Conservation (phyloP, 768 basidiomycete species). For the Xerocomellus chrysenteron region DNA sequence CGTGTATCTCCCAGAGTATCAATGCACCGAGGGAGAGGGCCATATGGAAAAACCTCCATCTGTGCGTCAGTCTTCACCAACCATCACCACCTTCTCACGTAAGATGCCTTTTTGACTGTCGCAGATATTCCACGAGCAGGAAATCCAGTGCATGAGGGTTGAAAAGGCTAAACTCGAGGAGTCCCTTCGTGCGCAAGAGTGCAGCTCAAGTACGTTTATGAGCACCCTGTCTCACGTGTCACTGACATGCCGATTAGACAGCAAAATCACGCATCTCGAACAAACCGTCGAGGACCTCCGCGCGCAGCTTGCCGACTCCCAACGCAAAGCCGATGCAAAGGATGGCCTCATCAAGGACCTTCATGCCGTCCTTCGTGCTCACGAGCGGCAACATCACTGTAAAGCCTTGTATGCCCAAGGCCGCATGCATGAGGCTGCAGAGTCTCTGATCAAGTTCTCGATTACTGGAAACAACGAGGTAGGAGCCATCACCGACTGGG, state of each 20-base stretch:
- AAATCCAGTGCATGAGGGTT: not conserved
- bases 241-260: not conserved
- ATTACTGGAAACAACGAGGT: not conserved
- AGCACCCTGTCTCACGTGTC: not conserved
- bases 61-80: constrained; percentile 39
- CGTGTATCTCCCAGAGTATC: constrained; percentile 81
- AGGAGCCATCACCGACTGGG: not conserved
- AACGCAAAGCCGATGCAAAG: not conserved
- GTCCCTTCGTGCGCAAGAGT: not conserved
- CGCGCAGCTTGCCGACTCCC: not conserved
- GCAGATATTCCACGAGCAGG: not conserved
- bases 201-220: not conserved
- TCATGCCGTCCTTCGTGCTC: not conserved
- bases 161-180: not conserved
- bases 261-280: not conserved
- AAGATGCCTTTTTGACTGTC: not conserved
- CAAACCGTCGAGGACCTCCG: not conserved
- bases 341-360: not conserved
- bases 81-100: constrained; percentile 21
- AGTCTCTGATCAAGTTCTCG: not conserved
- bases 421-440: constrained; percentile 1
- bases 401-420: constrained; percentile 3
- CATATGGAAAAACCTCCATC: constrained; percentile 13
- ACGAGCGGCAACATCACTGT: not conserved
- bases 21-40: constrained; percentile 67